Conservation (phyloP, 805 yeast genomes). For the Wickerhamiella australiensis region DNA sequence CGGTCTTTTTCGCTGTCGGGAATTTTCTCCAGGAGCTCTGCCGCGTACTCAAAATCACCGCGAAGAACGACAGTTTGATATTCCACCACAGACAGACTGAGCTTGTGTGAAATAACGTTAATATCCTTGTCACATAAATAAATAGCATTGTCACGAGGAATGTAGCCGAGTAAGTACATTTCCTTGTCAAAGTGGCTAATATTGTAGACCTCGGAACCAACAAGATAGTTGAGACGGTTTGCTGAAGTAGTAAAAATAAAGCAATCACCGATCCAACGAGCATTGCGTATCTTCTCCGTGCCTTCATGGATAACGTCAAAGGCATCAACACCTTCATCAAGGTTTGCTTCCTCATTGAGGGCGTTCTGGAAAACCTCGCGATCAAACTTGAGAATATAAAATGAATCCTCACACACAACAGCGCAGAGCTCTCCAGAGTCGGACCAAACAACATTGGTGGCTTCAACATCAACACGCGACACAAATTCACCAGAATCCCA, state of each 20-base stretch:
- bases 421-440: conserved; percentile 84
- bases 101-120: conserved; percentile 65
- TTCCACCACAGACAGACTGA: conserved; percentile 78
- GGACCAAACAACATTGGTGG: conserved; percentile 77
- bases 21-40: conserved; percentile 42
- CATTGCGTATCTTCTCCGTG: conserved; percentile 69
- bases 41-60: conserved; percentile 79
- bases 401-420: conserved; percentile 54
- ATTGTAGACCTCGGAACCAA: conserved; percentile 86
- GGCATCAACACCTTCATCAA: conserved; percentile 77
- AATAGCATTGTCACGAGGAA: conserved; percentile 79
- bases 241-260: conserved; percentile 80
- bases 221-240: conserved; percentile 83
- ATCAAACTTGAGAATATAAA: conserved; percentile 67
- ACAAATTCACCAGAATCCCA: conserved; percentile 85
- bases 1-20: conserved; percentile 56
- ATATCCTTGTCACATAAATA: conserved; percentile 87
- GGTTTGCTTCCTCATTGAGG: conserved; percentile 44
- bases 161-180: conserved; percentile 76
- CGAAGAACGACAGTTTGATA: conserved; percentile 92
- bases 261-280: conserved; percentile 96
- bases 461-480: conserved; percentile 72
- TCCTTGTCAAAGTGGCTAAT: conserved; percentile 86
- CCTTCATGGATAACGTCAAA: conserved; percentile 78
- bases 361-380: conserved; percentile 56